phyloP scores from a whole-genome alignment of 441 rosid genomes.

The Hura crepitans region DNA sequence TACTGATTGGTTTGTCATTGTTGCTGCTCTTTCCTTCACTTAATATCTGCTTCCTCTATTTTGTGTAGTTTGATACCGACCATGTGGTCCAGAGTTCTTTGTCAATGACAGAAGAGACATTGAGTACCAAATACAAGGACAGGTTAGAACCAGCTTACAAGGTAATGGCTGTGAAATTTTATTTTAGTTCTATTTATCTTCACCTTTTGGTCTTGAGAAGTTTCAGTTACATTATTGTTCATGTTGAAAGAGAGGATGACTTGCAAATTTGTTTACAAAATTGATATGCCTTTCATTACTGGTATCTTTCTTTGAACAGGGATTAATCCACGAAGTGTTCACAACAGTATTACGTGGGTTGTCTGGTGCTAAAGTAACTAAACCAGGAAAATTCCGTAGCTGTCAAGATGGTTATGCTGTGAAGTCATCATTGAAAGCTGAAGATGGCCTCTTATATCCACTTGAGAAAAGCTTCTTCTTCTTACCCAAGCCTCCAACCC shows the following conservation, averaged over 20 bases:
- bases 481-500: constrained; percentile 95
- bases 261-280: constrained; percentile 8
- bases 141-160: constrained; percentile 71
- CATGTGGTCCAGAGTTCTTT: constrained; percentile 49
- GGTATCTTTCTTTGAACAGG: constrained; percentile 42
- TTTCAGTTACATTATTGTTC: neutral
- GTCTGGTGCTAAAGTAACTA: constrained; percentile 94
- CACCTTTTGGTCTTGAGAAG: neutral
- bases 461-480: constrained; percentile 98
- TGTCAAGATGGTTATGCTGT: constrained; percentile 96
- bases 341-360: constrained; percentile 77
- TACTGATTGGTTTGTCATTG: neutral
- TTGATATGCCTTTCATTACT: constrained; percentile 1
- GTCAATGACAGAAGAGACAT: constrained; percentile 67
- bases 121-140: constrained; percentile 84
- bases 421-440: constrained; percentile 94
- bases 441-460: constrained; percentile 93
- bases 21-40: constrained; percentile 7
- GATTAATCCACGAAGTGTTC: constrained; percentile 90
- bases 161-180: constrained; percentile 35
- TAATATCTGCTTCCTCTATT: constrained; percentile 2
- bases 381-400: constrained; percentile 96
- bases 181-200: neutral
- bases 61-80: constrained; percentile 78
- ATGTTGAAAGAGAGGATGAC: neutral